Evolutionary conservation across 345 rosid genomes (phyloP).

Genomic region (Citropsis articulata): DNA sequence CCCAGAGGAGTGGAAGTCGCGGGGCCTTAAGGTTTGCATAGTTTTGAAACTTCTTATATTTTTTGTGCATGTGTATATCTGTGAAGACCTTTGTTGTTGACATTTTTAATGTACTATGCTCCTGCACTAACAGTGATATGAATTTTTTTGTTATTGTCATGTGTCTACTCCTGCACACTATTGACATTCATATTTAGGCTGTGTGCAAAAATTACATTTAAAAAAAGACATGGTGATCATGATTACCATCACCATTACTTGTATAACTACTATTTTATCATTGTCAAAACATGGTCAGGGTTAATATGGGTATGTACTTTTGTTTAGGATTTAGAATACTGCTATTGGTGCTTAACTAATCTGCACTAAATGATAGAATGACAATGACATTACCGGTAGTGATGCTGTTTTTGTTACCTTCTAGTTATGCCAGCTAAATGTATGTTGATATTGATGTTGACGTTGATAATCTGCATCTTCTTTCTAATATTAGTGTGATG

Average conservation of each 20-base stretch:
- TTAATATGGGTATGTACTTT: too few species aligned
- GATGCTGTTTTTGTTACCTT: not conserved
- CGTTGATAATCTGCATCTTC: not conserved
- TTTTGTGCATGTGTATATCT: too few species aligned
- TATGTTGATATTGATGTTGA: not conserved
- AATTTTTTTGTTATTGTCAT: not conserved
- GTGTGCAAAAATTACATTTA: too few species aligned
- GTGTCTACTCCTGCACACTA: not conserved
- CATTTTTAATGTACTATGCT: not conserved
- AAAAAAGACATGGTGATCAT: not conserved
- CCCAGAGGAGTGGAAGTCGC: conserved; percentile 44
- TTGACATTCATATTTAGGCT: not conserved
- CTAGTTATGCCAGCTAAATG: not conserved
- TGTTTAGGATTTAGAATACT: not conserved
- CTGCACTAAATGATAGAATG: not conserved
- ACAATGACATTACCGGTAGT: not conserved
- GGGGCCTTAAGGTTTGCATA: conserved; percentile 40
- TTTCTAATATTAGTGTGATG: not conserved
- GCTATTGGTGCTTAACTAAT: not conserved
- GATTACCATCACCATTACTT: not conserved
- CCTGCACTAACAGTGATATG: not conserved
- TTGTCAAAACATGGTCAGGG: not conserved
- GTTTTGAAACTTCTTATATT: not conserved
- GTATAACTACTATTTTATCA: too few species aligned
- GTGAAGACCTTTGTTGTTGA: not conserved